Evolutionary conservation across 495 filamentous ascomycete species (phyloP), one percentile per base, ranked within the genome.

Genomic region (Astrothelium macrocarpum): DNA sequence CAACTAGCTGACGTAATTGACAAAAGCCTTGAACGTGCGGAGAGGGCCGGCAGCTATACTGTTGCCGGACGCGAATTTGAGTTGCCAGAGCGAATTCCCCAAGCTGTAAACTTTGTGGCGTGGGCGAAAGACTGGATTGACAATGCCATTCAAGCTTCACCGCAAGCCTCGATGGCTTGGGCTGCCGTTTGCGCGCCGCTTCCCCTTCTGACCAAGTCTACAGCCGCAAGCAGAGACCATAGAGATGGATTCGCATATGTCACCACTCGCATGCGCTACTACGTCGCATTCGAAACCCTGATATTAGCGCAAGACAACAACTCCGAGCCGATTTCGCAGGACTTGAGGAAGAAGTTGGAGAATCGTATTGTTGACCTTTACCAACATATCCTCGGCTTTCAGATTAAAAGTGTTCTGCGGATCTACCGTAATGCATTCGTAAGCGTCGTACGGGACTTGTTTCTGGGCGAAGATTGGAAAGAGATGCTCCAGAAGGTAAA

Each of bases 181-280:
- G 45, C 45, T 20, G 18, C 45, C 1, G n/a, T 49, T 20, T 49
- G 12, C 45, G 23, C 23, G 11, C 5, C n/a, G 5, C 11, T 49
- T 42, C 71, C 71, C 1, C 62, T 74, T 36, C 62, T 74, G n/a
- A 72, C 66, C 0, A 72, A 69, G 25, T 63, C 67, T 16, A 39
- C 2, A 16, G 32, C 59, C n/a, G 71, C 69, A 14, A 53, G 65
- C 18, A 58, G 65, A n/a, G 71, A 67, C 20, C 66, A 70, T 23
- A 11, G n/a, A n/a, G 64, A 71, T 46, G 72, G 72, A 42, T 71
- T 74, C 34, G 53, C 63, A 2, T 71, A 72, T 59, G 66, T 70
- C 36, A 67, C 66, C 14, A 42, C 63, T 49, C 66, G 65, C 5
- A 72, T 73, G 64, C 26, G 36, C 2, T 70, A 68, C 49, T 74